Evolutionary conservation across 2,329 filamentous ascomycete genomes (phyloP).

Genomic region (Fusarium foetens): DNA sequence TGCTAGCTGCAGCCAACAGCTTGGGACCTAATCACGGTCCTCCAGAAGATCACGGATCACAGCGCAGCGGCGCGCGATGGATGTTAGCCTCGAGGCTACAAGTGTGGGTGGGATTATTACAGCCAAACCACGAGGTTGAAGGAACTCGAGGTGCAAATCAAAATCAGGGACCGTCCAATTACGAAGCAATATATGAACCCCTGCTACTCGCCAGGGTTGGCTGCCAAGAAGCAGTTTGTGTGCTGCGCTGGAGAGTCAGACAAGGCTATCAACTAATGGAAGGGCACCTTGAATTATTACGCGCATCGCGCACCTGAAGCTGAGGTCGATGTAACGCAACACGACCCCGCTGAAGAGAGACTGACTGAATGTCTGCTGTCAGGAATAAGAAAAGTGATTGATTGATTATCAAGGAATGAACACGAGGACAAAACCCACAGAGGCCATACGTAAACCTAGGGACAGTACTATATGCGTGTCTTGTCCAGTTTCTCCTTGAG

Average conservation of each 20-base stretch:
- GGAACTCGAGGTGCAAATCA: constrained; percentile 13
- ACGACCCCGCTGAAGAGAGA: constrained; percentile 31
- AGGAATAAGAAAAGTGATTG: constrained; percentile 7
- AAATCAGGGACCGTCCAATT: constrained; percentile 25
- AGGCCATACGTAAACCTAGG: background rate
- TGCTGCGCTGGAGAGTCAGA: constrained; percentile 4
- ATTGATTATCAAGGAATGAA: background rate
- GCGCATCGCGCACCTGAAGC: constrained; percentile 42
- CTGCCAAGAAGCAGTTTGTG: constrained; percentile 12
- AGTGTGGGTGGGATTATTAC: background rate
- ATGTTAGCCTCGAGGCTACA: constrained; percentile 7
- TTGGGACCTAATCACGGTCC: constrained; percentile 36
- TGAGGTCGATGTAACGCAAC: constrained; percentile 45
- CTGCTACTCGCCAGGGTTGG: constrained; percentile 15
- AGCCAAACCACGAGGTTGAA: constrained; percentile 14
- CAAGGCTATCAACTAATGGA: constrained; percentile 10
- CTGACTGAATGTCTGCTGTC: constrained; percentile 9
- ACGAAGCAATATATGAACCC: constrained; percentile 18
- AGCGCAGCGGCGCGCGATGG: constrained; percentile 4
- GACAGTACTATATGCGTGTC: background rate
- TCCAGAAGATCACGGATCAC: constrained; percentile 27
- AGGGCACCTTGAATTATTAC: constrained; percentile 13
- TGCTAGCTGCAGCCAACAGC: constrained; percentile 22
- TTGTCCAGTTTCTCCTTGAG: constrained; percentile 5
- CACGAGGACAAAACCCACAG: constrained; percentile 1